Evolutionary conservation across 768 basidiomycete species (phyloP), one percentile per base, ranked within the genome.

Genomic region (Phanerochaete carnosa): DNA sequence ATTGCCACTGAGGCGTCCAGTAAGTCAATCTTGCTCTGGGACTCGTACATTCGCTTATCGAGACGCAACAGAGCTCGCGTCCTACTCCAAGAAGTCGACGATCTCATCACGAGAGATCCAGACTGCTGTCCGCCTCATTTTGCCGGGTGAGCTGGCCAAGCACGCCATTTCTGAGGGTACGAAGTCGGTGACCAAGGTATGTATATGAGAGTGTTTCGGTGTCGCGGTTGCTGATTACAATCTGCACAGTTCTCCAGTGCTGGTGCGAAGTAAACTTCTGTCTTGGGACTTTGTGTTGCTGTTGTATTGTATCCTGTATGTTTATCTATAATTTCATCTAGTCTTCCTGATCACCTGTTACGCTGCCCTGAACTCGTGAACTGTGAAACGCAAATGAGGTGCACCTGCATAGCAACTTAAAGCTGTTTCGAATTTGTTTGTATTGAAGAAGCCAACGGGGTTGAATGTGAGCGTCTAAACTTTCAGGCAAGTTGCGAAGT

Each of bases 71-170:
- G 94, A 96, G 81, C 90, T 98, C 66, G 95, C 96, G 45, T 83
- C 93, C 1, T 98, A 98, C 81, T 97, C 95, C 66, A 96, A 97
- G 82, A 96, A 96, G 77, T 97, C 96, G 8, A 98, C 95, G 33
- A 98, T 98, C 74, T 97, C 96, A 43, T 97, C 95, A 54, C 94
- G 95, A 64, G 95, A 98, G 78, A 98, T 98, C 67, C 95, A 98
- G 76, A 98, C 96, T 37, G 85, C 95, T 46, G 97, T 98, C 56
- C 91, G 96, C 64, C 86, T 98, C 58, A 96, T 99, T 75, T 89
- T 99, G 26, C 95, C 96, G 67, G 94, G 93, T 73, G 94, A 95
- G 77, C 87, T 96, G 57, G 90, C 93, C 69, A 96, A 95, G 82
- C 92, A 93, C 75, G 91, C 89, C 64, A 92, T 94, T 73, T 96